Conservation (phyloP, 2,329 filamentous ascomycete species). For the Gyromitra esculenta region DNA sequence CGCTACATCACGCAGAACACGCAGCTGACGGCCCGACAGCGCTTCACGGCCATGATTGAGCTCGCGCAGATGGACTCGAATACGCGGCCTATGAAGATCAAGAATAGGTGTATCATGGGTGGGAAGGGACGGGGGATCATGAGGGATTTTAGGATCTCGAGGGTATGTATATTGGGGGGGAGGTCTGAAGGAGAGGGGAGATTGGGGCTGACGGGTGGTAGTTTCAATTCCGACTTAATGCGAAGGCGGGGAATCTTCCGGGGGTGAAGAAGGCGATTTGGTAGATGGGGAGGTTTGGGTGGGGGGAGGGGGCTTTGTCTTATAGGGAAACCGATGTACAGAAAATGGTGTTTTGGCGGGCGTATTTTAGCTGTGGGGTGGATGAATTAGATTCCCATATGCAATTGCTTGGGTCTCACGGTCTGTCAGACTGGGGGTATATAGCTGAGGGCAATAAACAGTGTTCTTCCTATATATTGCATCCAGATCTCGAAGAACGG, state of each 20-base stretch:
- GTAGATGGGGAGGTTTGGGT: conserved; percentile 65
- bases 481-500: not conserved
- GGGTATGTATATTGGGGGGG: conserved; percentile 72
- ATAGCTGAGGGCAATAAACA: not conserved
- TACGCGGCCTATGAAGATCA: conserved; percentile 90
- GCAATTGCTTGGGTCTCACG: not conserved
- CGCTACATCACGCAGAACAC: conserved; percentile 95
- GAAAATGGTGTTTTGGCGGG: conserved; percentile 5
- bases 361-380: not conserved
- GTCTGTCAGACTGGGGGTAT: not conserved
- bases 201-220: conserved; percentile 60
- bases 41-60: conserved; percentile 92
- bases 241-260: conserved; percentile 82
- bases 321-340: not conserved
- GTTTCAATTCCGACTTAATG: conserved; percentile 94
- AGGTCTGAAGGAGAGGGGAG: not conserved
- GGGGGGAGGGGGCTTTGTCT: not conserved
- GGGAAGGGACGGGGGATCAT: conserved; percentile 92
- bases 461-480: not conserved
- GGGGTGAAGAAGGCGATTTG: conserved; percentile 97
- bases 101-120: conserved; percentile 89
- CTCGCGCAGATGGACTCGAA: conserved; percentile 96
- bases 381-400: not conserved
- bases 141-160: conserved; percentile 87
- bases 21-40: conserved; percentile 79